Evolutionary conservation across 495 filamentous ascomycete genomes (phyloP).

Genomic region (Staphylotrichum tortipilum): DNA sequence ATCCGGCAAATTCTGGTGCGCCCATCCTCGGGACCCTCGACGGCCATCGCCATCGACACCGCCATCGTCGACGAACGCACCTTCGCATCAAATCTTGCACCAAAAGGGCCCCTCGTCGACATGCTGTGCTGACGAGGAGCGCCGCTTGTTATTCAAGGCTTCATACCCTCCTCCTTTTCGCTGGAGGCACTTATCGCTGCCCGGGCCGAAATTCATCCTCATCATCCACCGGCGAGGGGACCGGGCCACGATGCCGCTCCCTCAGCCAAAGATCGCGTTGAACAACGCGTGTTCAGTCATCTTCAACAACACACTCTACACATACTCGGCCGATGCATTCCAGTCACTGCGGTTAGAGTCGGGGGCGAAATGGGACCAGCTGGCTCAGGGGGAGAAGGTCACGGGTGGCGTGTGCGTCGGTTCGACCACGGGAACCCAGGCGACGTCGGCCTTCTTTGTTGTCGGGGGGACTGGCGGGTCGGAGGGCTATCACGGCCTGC

Average conservation of each 20-base stretch:
- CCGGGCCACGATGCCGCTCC: conserved; percentile 48
- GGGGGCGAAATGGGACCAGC: conserved; percentile 60
- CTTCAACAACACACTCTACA: conserved; percentile 76
- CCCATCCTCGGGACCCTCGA: not conserved
- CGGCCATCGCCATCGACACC: no score
- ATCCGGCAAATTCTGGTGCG: not conserved
- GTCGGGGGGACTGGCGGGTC: conserved; percentile 62
- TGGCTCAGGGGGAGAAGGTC: conserved; percentile 58
- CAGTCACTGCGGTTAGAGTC: conserved; percentile 59
- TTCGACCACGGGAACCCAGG: conserved; percentile 46
- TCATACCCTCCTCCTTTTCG: not conserved
- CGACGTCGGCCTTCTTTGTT: conserved; percentile 62
- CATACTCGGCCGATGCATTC: conserved; percentile 67
- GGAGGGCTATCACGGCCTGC: conserved; percentile 63
- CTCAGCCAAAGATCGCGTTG: conserved; percentile 55
- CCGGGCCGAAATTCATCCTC: not conserved
- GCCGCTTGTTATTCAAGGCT: conserved; percentile 10
- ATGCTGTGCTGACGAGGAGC: conserved; percentile 21
- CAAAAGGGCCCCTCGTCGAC: no score
- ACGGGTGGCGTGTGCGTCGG: conserved; percentile 70
- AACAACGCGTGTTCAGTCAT: conserved; percentile 75
- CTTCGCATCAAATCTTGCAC: no score
- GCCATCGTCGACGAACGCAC: no score
- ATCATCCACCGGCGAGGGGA: conserved; percentile 3
- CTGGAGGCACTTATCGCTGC: conserved; percentile 13